Base-by-base conservation (phyloP, 306 rosid genomes). In the Sechiopsis laciniata region DNA sequence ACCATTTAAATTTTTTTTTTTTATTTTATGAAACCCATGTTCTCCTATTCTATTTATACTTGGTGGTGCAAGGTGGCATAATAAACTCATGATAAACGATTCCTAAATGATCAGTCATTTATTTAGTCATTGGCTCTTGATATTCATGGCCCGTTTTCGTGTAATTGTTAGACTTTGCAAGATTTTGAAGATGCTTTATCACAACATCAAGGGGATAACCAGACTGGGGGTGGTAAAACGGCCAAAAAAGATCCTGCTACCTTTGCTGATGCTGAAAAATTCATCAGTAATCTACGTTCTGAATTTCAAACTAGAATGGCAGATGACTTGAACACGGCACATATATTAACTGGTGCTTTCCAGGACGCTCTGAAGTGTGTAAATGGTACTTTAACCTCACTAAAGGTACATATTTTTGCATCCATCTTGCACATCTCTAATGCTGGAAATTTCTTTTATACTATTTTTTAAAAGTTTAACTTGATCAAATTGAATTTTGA, bases 271-370 rank as follows among this genome's bases (percentile, higher is more conserved):
- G 94, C 96, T 65, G 88, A 76, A 79, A 87, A 83, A 48, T 88
- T 90, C 80, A 85, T 91, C 76, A 78, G 52, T 73, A 88, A 85
- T 79, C 79, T 91, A 77, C 83, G 73, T 6, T 76, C 35, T 20
- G 97, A 89, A 82, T 95, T 95, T 71, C 88, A 83, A 76, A 75
- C 87, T 56, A 95, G 88, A 85, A 89, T 95, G 97, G 84, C 88
- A 35, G 99, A 95, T 67, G 97, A 94, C 82, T 80, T 95, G 87
- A 95, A 85, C 86, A 89, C 99, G n/a, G 91, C 95, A 8, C 90
- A 79, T 24, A 80, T 91, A 76, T 74, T 95, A 83, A 91, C 97
- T 2, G 91, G 92, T 37, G 88, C 95, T 62, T 84, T 91, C 76
- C 97, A 82, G 86, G 96, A 95, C 37, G 95, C 89, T 67, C 83